phyloP scores from a whole-genome alignment of 1,139 yeast species.

The Hyphopichia buzzinii region DNA sequence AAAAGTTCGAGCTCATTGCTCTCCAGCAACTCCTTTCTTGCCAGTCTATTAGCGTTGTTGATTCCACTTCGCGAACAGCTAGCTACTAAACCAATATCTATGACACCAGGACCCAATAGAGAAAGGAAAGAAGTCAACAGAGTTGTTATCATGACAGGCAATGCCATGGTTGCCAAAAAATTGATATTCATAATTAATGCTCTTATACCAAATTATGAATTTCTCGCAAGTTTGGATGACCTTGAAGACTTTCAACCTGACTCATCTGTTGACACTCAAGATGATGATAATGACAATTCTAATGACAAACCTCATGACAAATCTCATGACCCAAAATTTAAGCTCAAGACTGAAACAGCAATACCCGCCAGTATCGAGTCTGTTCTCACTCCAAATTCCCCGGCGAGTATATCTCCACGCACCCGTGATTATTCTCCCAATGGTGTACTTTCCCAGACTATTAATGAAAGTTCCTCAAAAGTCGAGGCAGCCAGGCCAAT shows the following conservation, averaged over 20 bases:
- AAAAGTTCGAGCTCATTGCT: not conserved
- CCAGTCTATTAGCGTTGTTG: conserved; percentile 45
- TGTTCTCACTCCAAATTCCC: not conserved
- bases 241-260: not conserved
- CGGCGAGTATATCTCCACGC: not conserved
- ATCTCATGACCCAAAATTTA: not conserved
- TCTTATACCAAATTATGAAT: conserved; percentile 30
- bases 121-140: conserved; percentile 37
- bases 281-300: not conserved
- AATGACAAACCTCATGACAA: not conserved
- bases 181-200: conserved; percentile 55
- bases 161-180: conserved; percentile 61
- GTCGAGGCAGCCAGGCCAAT: conserved; percentile 19
- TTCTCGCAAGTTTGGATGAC: conserved; percentile 2
- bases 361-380: too few relatives aligned
- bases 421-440: not conserved
- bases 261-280: not conserved
- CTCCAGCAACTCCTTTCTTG: conserved; percentile 33
- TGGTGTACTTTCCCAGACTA: not conserved
- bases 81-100: conserved; percentile 28
- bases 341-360: not conserved
- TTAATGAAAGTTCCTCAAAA: not conserved
- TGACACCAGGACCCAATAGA: not conserved
- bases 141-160: conserved; percentile 57
- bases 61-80: conserved; percentile 39